Base-by-base conservation (phyloP, 2,329 filamentous ascomycete species). In the Penicillium glabrum region DNA sequence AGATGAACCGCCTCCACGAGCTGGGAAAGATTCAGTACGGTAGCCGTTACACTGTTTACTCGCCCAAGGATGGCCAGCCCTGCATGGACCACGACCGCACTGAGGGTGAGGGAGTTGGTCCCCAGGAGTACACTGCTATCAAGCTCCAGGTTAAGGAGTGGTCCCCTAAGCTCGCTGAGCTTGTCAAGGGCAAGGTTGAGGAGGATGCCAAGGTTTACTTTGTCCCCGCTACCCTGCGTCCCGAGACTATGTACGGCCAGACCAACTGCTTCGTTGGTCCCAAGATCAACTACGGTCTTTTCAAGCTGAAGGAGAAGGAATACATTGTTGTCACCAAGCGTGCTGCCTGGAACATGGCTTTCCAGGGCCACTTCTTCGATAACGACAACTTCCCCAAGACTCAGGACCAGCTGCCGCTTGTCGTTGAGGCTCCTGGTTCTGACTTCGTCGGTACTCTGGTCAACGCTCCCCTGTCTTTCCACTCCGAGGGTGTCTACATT, bases 231-330 rank as follows among this genome's bases (percentile, higher is more conserved):
- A 98, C 95, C 54, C 83, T 99, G 60, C 85, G 95, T 60, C 91
- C 95, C 2, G 95, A 99, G 81, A 99, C 95, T 35, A 98, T 99
- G 93, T 99, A 98, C 72, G 96, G 96, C 41, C 95, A 98, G 77
- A 96, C 88, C 4, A 96, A 91, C 78, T 96, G 93, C 74, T 99
- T 98, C 67, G 91, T 99, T 47, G 91, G 92, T 3, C 93, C 95
- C 10, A 90, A 89, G 71, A 89, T 98, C 69, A 86, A 82, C 45
- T 99, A 99, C 69, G 93, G 93, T 50, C 79, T 99, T 61, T 97
- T 91, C 82, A 90, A 91, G 75, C 85, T 86, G 54, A 84, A 83
- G 23, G 84, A 89, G 61, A 89, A 86, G 62, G 89, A 96, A 65
- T 96, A 91, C 77, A 95, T 88, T 70, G 82, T 98, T 58, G 83